A percentile compares a stretch with the other conserved stretches of the same genome.
Conservation (phyloP, 139 green algal species). For the Picochlorum sp. region DNA sequence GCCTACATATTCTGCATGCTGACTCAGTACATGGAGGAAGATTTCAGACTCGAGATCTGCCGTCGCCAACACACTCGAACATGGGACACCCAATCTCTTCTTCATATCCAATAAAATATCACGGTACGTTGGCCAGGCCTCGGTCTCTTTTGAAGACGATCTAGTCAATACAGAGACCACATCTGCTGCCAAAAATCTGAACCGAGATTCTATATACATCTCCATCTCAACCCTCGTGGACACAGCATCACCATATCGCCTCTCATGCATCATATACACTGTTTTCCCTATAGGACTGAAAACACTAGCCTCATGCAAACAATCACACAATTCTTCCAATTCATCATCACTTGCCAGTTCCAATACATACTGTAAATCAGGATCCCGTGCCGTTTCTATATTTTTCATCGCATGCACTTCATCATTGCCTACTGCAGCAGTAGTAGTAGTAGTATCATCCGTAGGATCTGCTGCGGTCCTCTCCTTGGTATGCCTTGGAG, state of each 20-base stretch:
- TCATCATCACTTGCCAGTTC: conserved; percentile 69
- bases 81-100: conserved; percentile 47
- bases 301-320: conserved; percentile 32
- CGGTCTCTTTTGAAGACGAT: background rate
- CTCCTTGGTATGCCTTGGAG: no score
- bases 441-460: no score
- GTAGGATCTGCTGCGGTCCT: no score
- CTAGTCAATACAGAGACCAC: conserved; percentile 45
- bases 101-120: conserved; percentile 55
- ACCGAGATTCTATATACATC: conserved; percentile 53
- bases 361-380: conserved; percentile 57
- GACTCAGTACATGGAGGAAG: conserved; percentile 66
- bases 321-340: conserved; percentile 43
- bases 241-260: conserved; percentile 5
- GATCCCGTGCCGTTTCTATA: conserved; percentile 17
- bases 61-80: conserved; percentile 32
- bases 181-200: conserved; percentile 74
- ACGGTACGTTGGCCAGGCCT: conserved; percentile 49
- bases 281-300: conserved; percentile 64
- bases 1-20: conserved; percentile 24
- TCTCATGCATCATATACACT: conserved; percentile 14
- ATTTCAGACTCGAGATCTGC: conserved; percentile 79
- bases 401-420: no score
- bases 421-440: no score
- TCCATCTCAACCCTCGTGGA: conserved; percentile 14